Evolutionary conservation across 2,329 filamentous ascomycete genomes (phyloP).

Genomic region (Diaporthe sp.): DNA sequence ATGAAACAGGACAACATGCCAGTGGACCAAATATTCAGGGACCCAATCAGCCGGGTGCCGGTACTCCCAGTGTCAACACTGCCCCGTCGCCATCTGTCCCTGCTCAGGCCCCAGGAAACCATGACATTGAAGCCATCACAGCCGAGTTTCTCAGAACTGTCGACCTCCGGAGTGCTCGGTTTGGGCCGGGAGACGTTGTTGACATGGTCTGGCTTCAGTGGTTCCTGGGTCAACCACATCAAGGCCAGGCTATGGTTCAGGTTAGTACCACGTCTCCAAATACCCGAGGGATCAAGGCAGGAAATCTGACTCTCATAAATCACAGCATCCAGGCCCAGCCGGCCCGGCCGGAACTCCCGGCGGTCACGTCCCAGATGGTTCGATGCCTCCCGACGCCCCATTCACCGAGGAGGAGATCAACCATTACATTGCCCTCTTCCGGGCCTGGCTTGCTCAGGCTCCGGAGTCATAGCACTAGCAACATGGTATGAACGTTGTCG

Average conservation of each 20-base stretch:
- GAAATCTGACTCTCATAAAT: not conserved
- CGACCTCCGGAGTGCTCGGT: not conserved
- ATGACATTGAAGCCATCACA: not conserved
- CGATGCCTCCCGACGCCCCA: not conserved
- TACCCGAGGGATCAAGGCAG: not conserved
- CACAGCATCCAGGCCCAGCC: not conserved
- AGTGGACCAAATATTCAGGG: not conserved
- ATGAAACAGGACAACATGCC: too few relatives aligned
- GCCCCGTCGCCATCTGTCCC: too few relatives aligned
- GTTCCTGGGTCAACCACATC: rapidly evolving
- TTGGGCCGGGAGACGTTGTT: not conserved
- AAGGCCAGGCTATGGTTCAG: not conserved
- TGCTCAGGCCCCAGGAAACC: not conserved
- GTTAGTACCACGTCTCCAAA: not conserved
- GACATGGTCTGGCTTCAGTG: not conserved
- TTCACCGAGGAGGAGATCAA: not conserved
- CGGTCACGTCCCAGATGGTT: too few relatives aligned
- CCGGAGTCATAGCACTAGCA: not conserved
- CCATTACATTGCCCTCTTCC: not conserved
- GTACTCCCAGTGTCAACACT: not conserved
- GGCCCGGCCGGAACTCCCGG: not conserved
- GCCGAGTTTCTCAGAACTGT: not conserved
- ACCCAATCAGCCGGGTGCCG: not conserved
- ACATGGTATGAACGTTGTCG: not conserved
- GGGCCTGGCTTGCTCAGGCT: not conserved